Conservation (phyloP, 805 yeast genomes). For the Ogataea pini region DNA sequence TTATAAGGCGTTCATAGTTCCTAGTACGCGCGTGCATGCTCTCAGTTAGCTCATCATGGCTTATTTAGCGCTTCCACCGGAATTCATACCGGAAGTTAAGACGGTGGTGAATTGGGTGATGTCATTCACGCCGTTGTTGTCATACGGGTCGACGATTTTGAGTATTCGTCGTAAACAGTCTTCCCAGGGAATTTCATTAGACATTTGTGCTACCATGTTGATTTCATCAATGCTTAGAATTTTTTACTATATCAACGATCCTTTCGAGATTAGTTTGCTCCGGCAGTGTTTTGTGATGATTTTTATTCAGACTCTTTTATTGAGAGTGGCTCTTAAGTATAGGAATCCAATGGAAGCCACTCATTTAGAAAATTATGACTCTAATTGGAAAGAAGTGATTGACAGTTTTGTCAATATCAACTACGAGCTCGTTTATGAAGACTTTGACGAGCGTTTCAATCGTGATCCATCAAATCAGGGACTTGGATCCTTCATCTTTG, state of each 20-base stretch:
- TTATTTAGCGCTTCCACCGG: slow-evolving; percentile 34
- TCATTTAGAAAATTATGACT: slow-evolving; percentile 36
- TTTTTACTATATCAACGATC: slow-evolving; percentile 73
- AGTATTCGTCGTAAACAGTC: slow-evolving; percentile 64
- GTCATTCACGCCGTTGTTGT: slow-evolving; percentile 79
- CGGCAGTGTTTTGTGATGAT: slow-evolving; percentile 85
- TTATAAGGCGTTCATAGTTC: too few relatives aligned
- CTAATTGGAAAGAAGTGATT: slow-evolving; percentile 31
- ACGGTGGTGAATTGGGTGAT: slow-evolving; percentile 62
- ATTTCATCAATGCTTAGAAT: slow-evolving; percentile 73
- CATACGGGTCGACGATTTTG: slow-evolving; percentile 81
- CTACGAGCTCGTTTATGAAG: slow-evolving; percentile 8
- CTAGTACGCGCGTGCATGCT: background rate
- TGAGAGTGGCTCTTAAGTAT: slow-evolving; percentile 62
- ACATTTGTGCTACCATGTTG: slow-evolving; percentile 89
- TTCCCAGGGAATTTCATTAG: slow-evolving; percentile 83
- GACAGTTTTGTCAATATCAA: slow-evolving; percentile 29
- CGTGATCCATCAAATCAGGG: slow-evolving; percentile 7
- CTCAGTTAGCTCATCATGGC: too few relatives aligned
- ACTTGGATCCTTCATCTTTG: slow-evolving; percentile 14
- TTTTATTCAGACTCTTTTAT: slow-evolving; percentile 66
- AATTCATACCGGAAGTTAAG: slow-evolving; percentile 32
- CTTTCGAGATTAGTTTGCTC: slow-evolving; percentile 76
- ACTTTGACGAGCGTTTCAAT: slow-evolving; percentile 15
- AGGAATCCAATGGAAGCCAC: slow-evolving; percentile 45